Conservation (phyloP, 345 rosid species). For the Nephelium lappaceum region DNA sequence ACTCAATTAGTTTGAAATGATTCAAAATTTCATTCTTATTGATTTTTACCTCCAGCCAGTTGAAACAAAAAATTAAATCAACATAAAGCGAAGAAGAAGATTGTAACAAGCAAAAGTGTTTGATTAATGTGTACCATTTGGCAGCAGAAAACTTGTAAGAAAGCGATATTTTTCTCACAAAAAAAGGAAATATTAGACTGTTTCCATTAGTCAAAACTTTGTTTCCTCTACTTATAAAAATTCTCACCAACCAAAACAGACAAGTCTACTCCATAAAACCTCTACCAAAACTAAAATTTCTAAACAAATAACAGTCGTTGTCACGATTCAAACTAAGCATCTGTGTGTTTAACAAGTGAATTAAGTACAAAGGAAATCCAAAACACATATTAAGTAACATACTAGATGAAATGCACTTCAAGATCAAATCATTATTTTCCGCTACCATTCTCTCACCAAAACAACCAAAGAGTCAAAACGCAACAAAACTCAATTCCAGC, state of each 20-base stretch:
- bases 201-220: neutral
- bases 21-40: neutral
- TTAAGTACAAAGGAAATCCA: neutral
- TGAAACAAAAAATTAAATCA: constrained; percentile 9
- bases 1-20: constrained; percentile 19
- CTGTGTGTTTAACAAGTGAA: neutral
- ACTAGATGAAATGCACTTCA: neutral
- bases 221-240: neutral
- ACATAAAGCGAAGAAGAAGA: neutral
- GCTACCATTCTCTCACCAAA: constrained; percentile 9
- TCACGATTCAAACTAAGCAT: constrained; percentile 7
- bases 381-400: neutral
- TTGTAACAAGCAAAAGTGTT: neutral
- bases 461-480: constrained; percentile 17
- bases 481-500: neutral
- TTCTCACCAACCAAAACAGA: constrained; percentile 15
- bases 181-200: neutral
- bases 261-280: constrained; percentile 3
- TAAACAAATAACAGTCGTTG: neutral
- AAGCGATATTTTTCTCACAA: neutral
- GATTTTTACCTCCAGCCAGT: neutral
- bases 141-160: neutral
- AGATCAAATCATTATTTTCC: neutral
- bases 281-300: neutral
- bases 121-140: neutral